Evolutionary conservation across 2,329 filamentous ascomycete species (phyloP), one percentile per base, ranked within the genome.

Genomic region (Aureobasidium musti): DNA sequence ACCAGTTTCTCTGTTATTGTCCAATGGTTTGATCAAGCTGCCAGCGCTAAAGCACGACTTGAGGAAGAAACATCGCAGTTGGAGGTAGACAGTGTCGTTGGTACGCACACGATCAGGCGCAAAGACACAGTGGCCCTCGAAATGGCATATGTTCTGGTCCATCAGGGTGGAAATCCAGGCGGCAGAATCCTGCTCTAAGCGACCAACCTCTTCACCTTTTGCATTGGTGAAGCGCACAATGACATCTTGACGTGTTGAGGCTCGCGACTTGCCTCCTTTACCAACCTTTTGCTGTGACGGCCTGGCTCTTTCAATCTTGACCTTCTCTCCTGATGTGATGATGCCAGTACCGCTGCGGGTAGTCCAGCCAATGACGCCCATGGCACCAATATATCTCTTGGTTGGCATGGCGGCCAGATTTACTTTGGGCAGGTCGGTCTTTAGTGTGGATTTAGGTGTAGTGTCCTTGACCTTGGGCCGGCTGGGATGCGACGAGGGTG

Each of bases 81-180:
- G 95, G 7, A 99, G 77, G 72, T 94, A 96, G n/a, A 99, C 84
- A 0, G 92, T 98, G 73, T 99, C 95, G 73, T 96, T 97, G 10
- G 93, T 95, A 59, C 91, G 85, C 56, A 98, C 78, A 54, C 86
- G 83, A 66, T 98, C 94, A 0, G 93, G 93, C 0, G 91, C 91
- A 76, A 91, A 98, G 1, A 99, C 92, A 73, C 92, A 97, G 14
- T 85, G 87, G 6, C 91, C 95, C 71, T 96, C 91, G 69, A 99
- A 96, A 26, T 81, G 85, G 80, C 93, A 97, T 3, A 97, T 84
- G 37, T 90, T 89, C 75, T 98, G 92, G 73, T 99, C 95, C 61
- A 98, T 87, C 71, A 99, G 79, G 0, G 92, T 89, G 3, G 95
- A 97, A 6, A 98, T 91, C 93, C 95, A 99, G 68, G 88, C 87